Base-by-base conservation (phyloP, 148 eudicot species). In the Vaccinium darrowii region DNA sequence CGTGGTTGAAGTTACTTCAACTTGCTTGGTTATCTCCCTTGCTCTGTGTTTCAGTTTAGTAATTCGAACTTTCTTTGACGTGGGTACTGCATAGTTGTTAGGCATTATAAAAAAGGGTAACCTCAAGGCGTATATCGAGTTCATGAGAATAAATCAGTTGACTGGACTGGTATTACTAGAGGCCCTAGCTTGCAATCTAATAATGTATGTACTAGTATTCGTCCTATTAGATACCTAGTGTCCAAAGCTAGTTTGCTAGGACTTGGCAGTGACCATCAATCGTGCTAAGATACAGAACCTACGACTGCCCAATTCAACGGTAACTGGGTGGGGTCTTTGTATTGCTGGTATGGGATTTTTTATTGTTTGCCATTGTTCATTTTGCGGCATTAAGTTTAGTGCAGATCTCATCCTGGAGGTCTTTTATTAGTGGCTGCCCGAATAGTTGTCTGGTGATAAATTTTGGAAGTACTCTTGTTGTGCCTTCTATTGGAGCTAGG, bases 401-500 rank as follows among this genome's bases (percentile, higher is more conserved):
- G 73, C 15, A 13, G 53, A 63, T 39, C 62, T 52, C 39, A 53
- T 78, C 13, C 7, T 53, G 43, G 47, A 78, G 36, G 56, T 43
- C 36, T 13, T 81, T 58, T 58, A 58, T 3, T 39, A 36, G 14
- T 18, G 7, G 30, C 21, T 36, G 73, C 62, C 50, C 33, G 1
- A 21, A 7, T n/a, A 36, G 83, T 14, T 30, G 82, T 15, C 80
- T 12, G 16, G 36, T 77, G 23, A 25, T 25, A 58, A 21, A 18
- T 39, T 19, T 58, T 27, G 67, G 23, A 36, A 58, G 51, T 60
- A 19, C 8, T 27, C 30, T 58, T 58, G 49, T 27, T 80, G 52
- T 80, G 69, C 49, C 53, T 57, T 56, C 73, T 39, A 60, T 80
- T 80, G 51, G 82, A 36, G 25, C 63, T n/a, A 49, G 83, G 56